phyloP scores from a whole-genome alignment of 257 asterid species.

The Rhazya stricta region DNA sequence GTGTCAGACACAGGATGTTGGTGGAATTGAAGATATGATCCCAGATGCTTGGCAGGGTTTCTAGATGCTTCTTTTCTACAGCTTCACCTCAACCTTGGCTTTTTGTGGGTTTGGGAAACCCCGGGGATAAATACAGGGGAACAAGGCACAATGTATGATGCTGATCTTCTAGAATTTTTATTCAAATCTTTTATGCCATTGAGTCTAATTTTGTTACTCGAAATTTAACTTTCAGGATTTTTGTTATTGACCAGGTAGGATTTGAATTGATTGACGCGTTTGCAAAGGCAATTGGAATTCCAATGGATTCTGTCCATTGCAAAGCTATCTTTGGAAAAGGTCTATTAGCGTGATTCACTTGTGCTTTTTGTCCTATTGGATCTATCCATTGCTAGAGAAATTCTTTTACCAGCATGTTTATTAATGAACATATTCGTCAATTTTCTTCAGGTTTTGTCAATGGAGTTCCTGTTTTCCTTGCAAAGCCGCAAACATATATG shows the following conservation, averaged over 20 bases:
- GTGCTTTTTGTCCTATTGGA: background rate
- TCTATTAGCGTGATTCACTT: constrained; percentile 7
- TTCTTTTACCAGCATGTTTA: background rate
- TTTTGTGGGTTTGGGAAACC: constrained; percentile 90
- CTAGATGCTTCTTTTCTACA: constrained; percentile 38
- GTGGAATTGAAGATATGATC: constrained; percentile 1
- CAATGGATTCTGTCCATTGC: constrained; percentile 69
- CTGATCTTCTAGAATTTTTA: background rate
- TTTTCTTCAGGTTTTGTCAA: constrained; percentile 55
- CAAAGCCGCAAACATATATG: constrained; percentile 95
- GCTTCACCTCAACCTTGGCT: constrained; percentile 69
- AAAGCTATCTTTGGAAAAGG: constrained; percentile 94
- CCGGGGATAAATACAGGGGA: constrained; percentile 76
- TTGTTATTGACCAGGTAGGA: constrained; percentile 33
- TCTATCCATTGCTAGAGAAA: background rate
- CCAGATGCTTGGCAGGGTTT: constrained; percentile 45
- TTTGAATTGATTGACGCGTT: constrained; percentile 84
- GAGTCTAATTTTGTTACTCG: background rate
- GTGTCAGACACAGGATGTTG: background rate
- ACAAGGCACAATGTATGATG: constrained; percentile 61
- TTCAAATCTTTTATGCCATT: background rate
- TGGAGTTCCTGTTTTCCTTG: constrained; percentile 71
- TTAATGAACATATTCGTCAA: background rate
- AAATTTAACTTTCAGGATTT: background rate
- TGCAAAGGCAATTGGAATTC: constrained; percentile 54